Evolutionary conservation across 78 protist species (phyloP).

Genomic region (Paulinella micropora): DNA sequence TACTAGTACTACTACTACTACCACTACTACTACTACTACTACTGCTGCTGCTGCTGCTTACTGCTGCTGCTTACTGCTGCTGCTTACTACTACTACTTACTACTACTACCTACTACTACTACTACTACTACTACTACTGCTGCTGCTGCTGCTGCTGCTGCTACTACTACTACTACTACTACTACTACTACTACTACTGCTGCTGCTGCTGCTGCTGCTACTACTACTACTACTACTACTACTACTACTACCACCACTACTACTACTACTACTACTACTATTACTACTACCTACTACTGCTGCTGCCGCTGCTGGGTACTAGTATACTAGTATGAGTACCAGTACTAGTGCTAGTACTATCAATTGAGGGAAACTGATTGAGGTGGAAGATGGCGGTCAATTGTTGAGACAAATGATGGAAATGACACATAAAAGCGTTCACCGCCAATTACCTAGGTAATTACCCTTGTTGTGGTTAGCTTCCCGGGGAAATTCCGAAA

Average conservation of each 20-base stretch:
- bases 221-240: neutral
- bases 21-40: neutral
- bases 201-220: neutral
- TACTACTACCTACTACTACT: neutral
- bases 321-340: too few relatives aligned
- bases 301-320: too few relatives aligned
- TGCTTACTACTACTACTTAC: neutral
- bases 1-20: too few relatives aligned
- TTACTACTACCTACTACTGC: neutral
- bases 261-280: neutral
- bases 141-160: constrained; percentile 2
- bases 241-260: neutral
- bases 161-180: neutral
- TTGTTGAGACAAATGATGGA: too few relatives aligned
- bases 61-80: neutral
- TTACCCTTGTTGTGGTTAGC: too few relatives aligned
- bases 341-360: too few relatives aligned
- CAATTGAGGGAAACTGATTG: too few relatives aligned
- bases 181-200: neutral
- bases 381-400: too few relatives aligned
- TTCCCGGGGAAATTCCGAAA: too few relatives aligned
- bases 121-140: neutral
- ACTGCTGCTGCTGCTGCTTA: neutral
- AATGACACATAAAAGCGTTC: too few relatives aligned
- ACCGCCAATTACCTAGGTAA: too few relatives aligned